These are phyloP conservation scores for Quercus tomentella DNA, from an alignment of 331 rosid genomes.

Conservation along the genomic window DNA sequence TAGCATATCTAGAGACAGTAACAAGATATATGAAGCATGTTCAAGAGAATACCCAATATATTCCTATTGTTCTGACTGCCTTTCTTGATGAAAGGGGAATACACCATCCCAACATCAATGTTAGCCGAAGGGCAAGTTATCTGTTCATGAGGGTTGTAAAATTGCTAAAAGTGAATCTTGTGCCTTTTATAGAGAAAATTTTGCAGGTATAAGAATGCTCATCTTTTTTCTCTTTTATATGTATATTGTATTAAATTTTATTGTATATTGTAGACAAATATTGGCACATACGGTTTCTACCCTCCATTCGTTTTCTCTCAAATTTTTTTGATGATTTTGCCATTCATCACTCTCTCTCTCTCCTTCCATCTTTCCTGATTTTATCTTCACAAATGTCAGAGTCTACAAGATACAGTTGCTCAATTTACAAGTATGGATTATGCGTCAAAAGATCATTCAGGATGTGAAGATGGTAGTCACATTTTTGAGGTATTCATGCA, in stretches of 20 bases:
- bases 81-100: constrained; percentile 98
- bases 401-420: constrained; percentile 69
- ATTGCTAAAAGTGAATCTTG: constrained; percentile 82
- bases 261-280: neutral
- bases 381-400: constrained; percentile 34
- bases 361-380: neutral
- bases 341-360: constrained; percentile 7
- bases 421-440: constrained; percentile 61
- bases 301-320: neutral
- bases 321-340: constrained; percentile 5
- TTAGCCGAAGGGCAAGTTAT: constrained; percentile 89
- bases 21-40: constrained; percentile 79
- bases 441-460: constrained; percentile 52
- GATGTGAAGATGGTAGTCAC: constrained; percentile 95
- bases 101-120: constrained; percentile 80
- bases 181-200: constrained; percentile 78
- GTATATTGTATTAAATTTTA: neutral
- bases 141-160: constrained; percentile 93
- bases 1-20: constrained; percentile 82
- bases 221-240: constrained; percentile 12
- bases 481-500: constrained; percentile 72
- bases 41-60: constrained; percentile 72
- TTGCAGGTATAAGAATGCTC: constrained; percentile 61
- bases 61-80: constrained; percentile 73
- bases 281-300: constrained; percentile 2